Evolutionary conservation across 345 rosid genomes (phyloP), one percentile per base, ranked within the genome.

Genomic region (Cardamine resedifolia): DNA sequence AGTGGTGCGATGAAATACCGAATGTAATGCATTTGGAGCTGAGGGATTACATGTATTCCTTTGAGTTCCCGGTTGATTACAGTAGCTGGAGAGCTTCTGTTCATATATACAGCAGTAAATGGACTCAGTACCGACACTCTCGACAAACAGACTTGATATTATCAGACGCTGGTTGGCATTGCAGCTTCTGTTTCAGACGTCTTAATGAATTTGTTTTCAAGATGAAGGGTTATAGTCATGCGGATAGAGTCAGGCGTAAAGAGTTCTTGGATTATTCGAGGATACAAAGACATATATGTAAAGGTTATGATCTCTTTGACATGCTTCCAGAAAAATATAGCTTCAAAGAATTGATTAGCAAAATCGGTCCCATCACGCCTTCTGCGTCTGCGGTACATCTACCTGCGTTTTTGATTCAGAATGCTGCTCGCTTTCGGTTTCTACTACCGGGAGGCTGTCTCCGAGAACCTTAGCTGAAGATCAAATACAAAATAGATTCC

Each of bases 221-320:
- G 82, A 91, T 91, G 95, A 91, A 91, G 18, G 97, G 89, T 30
- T 94, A 89, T 39, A 94, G 98, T 81, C 98, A 94, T 64, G 97
- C 99, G 2, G 90, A 91, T 33, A 84, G 99, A 67, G 99, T 88
- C 14, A 83, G 26, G 59, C 77, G 65, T 49, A 77, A 58, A 24
- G 87, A 83, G 19, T 86, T 82, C 65, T 62, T 91, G 47, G 78
- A 83, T 73, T 62, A 74, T 34, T 47, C 77, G 19, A 82, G 97
- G 65, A 89, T 91, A 70, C 96, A 91, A 79, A 85, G 36, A 48
- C 74, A 71, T 43, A 87, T 94, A 48, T 91, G 98, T 48, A 67
- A 61, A 44, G 98, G 96, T 18, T 84, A 84, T 43, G 90, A 89
- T 69, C 88, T 89, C 43, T 94, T 85, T 30, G 91, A 89, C 49